Evolutionary conservation across 352 stramenopile species (phyloP).

Genomic region (Nothophytophthora sp.): DNA sequence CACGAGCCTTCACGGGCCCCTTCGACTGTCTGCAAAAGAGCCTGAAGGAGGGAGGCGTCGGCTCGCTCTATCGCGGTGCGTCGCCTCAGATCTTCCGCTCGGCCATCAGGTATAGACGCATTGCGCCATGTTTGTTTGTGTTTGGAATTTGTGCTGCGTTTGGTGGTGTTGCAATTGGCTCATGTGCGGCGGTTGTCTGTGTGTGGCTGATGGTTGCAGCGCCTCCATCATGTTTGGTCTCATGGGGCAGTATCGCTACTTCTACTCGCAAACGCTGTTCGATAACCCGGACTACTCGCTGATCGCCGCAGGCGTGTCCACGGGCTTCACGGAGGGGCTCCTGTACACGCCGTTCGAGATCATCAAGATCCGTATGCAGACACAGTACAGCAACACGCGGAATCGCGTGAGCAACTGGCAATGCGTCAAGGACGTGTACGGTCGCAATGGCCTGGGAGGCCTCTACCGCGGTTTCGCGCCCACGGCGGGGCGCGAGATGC

Average conservation of each 20-base stretch:
- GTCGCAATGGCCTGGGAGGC: constrained; percentile 55
- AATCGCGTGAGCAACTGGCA: constrained; percentile 77
- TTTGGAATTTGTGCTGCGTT: constrained; percentile 1
- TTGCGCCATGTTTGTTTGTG: background rate
- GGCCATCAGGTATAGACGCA: constrained; percentile 46
- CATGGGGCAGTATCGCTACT: constrained; percentile 74
- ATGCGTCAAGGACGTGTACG: constrained; percentile 66
- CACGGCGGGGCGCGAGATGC: constrained; percentile 73
- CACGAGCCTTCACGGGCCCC: constrained; percentile 35
- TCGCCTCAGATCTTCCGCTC: constrained; percentile 73
- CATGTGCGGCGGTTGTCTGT: background rate
- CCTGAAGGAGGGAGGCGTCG: constrained; percentile 47
- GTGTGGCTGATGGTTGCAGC: constrained; percentile 17
- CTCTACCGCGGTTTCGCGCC: constrained; percentile 78
- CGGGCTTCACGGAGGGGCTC: constrained; percentile 58
- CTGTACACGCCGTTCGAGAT: constrained; percentile 80
- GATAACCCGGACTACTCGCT: constrained; percentile 55
- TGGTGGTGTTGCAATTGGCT: constrained; percentile 5
- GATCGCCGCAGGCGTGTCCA: constrained; percentile 55
- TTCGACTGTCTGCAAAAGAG: constrained; percentile 64
- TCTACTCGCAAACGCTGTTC: constrained; percentile 67
- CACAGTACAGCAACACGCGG: constrained; percentile 47
- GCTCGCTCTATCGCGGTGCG: constrained; percentile 64
- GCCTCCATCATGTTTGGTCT: constrained; percentile 70
- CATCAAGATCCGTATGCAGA: constrained; percentile 81